Conservation (phyloP, 805 yeast genomes). For the Candida golubevii region DNA sequence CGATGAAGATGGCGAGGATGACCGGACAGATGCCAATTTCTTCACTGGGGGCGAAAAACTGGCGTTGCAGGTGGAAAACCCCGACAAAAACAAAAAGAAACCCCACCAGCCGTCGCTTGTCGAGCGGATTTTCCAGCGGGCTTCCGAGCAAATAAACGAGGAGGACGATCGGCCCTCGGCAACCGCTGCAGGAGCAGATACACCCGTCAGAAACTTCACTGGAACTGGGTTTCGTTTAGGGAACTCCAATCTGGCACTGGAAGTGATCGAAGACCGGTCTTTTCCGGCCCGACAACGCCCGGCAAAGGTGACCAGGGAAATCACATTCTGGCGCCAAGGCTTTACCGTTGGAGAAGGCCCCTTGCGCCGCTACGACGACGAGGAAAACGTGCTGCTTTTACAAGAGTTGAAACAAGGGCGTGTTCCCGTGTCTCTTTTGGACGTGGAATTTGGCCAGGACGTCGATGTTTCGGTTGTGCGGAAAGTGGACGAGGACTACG, state of each 20-base stretch:
- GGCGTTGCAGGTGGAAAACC: constrained; percentile 76
- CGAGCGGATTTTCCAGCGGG: constrained; percentile 65
- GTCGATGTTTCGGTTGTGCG: constrained; percentile 87
- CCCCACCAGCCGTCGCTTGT: constrained; percentile 41
- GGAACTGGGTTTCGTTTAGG: constrained; percentile 55
- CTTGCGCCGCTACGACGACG: constrained; percentile 85
- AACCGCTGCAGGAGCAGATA: constrained; percentile 12
- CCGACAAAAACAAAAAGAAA: constrained; percentile 43
- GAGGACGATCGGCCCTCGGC: constrained; percentile 35
- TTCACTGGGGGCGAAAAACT: constrained; percentile 74
- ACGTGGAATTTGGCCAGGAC: constrained; percentile 85
- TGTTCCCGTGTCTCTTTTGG: constrained; percentile 80
- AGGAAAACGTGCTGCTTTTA: constrained; percentile 73
- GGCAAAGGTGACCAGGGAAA: constrained; percentile 64
- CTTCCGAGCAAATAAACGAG: constrained; percentile 43
- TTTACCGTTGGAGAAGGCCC: constrained; percentile 92
- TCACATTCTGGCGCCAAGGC: constrained; percentile 95
- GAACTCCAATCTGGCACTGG: constrained; percentile 39
- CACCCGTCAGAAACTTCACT: constrained; percentile 28
- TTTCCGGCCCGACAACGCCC: constrained; percentile 20
- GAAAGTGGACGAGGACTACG: constrained; percentile 76
- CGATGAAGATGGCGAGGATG: constrained; percentile 49
- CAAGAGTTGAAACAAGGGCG: constrained; percentile 82
- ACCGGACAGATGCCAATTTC: constrained; percentile 49
- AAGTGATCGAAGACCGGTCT: constrained; percentile 30